Evolutionary conservation across 495 filamentous ascomycete genomes (phyloP), one percentile per base, ranked within the genome.

Genomic region (Extremus antarcticus): DNA sequence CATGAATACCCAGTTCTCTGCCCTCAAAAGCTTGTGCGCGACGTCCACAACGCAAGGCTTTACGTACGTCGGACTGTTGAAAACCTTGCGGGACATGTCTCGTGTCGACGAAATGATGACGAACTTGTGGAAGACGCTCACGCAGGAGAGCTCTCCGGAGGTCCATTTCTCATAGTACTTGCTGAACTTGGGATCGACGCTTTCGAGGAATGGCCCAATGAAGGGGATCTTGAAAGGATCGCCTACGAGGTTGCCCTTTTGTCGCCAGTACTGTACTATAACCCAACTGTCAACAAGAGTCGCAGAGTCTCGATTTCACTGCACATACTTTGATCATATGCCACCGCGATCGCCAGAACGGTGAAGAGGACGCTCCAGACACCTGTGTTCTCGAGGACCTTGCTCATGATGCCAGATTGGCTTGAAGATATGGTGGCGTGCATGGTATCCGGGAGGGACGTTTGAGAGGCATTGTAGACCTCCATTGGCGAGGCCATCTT

Each of bases 121-220:
- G 70, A 98, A 98, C 90, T 98, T 98, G 79, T 98, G 92, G 75
- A 98, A 98, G 57, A 98, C 90, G 13, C 89, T 95, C 55, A 98
- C 91, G 71, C 92, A 98, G 74, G 90, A 95, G 63, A 98, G 76
- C 13, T 83, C 81, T 15, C 87, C 92, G 67, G 87, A 92, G 62
- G 80, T 65, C 91, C 91, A 98, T 78, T 98, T 95, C 25, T 77
- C 83, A 66, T 87, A 75, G 71, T 98, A 98, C 63, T 88, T 80
- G 57, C 82, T 79, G 71, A 96, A 96, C 55, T 91, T 87, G 47
- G 92, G 92, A 65, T 95, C 84, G 49, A 98, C 74, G 17, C 90
- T 95, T 66, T 94, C 71, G 41, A 97, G 77, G 70, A 98, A 98
- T 9, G 92, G 92, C 19, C 92, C 92, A 72, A 96, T 92, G 64